phyloP scores from a whole-genome alignment of 1,284 basidiomycete species.

The Papiliotrema fonsecae region DNA sequence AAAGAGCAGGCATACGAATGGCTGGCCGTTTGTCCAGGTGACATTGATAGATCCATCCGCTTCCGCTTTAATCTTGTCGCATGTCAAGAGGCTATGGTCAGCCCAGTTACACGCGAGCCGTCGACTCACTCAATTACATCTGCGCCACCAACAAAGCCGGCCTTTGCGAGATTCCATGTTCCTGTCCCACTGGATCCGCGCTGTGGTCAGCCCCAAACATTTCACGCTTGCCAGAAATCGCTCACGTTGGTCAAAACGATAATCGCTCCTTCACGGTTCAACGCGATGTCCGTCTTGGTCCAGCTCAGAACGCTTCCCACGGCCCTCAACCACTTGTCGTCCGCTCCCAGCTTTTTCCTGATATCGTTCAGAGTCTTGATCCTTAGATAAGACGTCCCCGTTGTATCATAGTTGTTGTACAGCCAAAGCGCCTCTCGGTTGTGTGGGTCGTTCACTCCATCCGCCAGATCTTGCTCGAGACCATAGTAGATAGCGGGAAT shows the following conservation, averaged over 20 bases:
- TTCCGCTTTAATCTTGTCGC: constrained; percentile 18
- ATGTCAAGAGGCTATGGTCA: constrained; percentile 25
- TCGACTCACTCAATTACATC: constrained; percentile 32
- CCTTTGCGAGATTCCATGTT: constrained; percentile 14
- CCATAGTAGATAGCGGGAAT: constrained; percentile 59
- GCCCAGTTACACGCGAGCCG: not conserved
- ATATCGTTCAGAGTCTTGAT: constrained; percentile 64
- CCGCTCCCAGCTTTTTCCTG: constrained; percentile 58
- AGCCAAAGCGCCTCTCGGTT: constrained; percentile 74
- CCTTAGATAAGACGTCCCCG: constrained; percentile 55
- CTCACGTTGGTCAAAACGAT: constrained; percentile 65
- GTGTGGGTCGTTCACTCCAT: constrained; percentile 46
- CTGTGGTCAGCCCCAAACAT: constrained; percentile 13
- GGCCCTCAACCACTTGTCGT: constrained; percentile 49
- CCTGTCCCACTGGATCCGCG: constrained; percentile 14
- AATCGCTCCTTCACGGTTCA: constrained; percentile 63
- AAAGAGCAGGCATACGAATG: constrained; percentile 17
- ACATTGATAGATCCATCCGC: constrained; percentile 20
- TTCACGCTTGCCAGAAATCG: not conserved
- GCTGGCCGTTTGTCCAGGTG: constrained; percentile 27
- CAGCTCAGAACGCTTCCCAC: constrained; percentile 55
- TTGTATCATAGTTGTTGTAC: constrained; percentile 53
- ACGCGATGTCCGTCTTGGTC: constrained; percentile 58
- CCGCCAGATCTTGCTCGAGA: constrained; percentile 58
- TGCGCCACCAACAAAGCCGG: constrained; percentile 16